Evolutionary conservation across 169 alveolate species (phyloP), one percentile per base, ranked within the genome.

Genomic region (Plasmodium malariae): DNA sequence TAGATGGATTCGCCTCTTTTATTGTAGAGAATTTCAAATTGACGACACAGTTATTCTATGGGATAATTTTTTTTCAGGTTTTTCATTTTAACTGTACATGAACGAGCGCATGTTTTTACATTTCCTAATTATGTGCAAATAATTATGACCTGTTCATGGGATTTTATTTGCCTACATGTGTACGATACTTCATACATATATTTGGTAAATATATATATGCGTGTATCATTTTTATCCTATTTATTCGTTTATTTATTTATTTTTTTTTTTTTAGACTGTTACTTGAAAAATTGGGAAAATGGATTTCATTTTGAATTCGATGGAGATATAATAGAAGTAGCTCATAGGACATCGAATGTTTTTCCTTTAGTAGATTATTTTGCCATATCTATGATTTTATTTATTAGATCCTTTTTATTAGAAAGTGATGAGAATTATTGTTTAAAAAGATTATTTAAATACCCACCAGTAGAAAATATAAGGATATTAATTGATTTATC

Each of bases 1-100:
- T 55, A 63, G 97, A 28, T 95, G 97, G 97, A 92, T 95, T 19
- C 86, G 97, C 59, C 94, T 95, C 59, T 67, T 95, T 60, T 95
- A 94, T 71, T 92, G 96, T 54, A 87, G 97, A 59, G 97, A 95
- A 69, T 92, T 92, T 60, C 93, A 73, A 49, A 89, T 93, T 55
- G 92, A 88, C 37, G 96, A 93, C 28, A 93, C 96, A 2, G 70
- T 93, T 36, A 67, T 87, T 40, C 34, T 93, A 28, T 93, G 96
- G 96, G 96, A 93, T 34, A 72, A 74, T 19, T 51, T 93, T 12
- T 72, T 89, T 21, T 69, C 93, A 80, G 93, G 93, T 89, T 54
- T 32, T 2, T 9, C 12, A 14, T 48, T 17, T 19, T 32, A 24
- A 59, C 28, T 24, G 28, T 55, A 19, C 21, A 19, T 4, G 6